A percentile compares a stretch with the other conserved stretches of the same genome.
Conservation (phyloP, 371 early-diverging fungal species). For the Mycotypha africana region DNA sequence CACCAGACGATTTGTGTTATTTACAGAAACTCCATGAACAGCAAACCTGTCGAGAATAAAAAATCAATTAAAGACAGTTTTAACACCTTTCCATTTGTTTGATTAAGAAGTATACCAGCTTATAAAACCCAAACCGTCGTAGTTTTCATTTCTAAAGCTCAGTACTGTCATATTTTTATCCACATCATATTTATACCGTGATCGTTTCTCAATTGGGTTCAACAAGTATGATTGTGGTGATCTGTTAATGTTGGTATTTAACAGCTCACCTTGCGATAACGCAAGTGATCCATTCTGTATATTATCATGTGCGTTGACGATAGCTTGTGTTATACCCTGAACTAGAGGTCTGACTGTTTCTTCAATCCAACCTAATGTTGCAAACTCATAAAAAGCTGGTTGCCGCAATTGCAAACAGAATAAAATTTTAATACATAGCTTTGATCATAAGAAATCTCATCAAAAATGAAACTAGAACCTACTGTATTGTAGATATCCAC, state of each 20-base stretch:
- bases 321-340: slow-evolving; percentile 48
- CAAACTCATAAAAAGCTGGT: slow-evolving; percentile 33
- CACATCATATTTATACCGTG: slow-evolving; percentile 43
- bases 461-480: slow-evolving; percentile 6
- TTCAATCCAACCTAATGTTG: slow-evolving; percentile 37
- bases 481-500: slow-evolving; percentile 44
- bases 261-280: slow-evolving; percentile 32
- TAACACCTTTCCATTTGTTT: background rate
- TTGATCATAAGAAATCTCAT: no score
- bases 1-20: slow-evolving; percentile 46
- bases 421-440: no score
- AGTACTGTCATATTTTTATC: slow-evolving; percentile 47
- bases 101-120: slow-evolving; percentile 32
- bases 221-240: slow-evolving; percentile 50
- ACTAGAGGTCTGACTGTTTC: slow-evolving; percentile 48
- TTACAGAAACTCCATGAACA: slow-evolving; percentile 61
- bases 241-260: slow-evolving; percentile 52
- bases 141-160: slow-evolving; percentile 27
- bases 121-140: slow-evolving; percentile 26
- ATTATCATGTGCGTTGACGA: slow-evolving; percentile 47
- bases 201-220: slow-evolving; percentile 52
- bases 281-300: slow-evolving; percentile 30
- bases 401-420: no score
- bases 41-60: slow-evolving; percentile 45
- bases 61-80: background rate